Percentiles rank a stretch among this genome's conserved stretches.
Evolutionary conservation across 441 rosid species (phyloP).

Genomic region (Raphanus hybrid): DNA sequence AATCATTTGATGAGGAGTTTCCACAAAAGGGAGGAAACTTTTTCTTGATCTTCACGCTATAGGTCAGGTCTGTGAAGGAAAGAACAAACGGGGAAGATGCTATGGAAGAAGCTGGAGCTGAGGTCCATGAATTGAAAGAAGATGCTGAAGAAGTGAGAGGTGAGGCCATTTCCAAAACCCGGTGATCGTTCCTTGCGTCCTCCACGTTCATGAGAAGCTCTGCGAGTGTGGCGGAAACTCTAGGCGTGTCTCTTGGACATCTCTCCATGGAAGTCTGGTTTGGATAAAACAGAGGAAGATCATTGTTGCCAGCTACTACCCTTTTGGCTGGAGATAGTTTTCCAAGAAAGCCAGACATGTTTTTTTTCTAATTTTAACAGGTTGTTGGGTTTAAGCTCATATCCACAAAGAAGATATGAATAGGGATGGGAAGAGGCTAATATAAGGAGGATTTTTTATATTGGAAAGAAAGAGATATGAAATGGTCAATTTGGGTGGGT

Average conservation of each 20-base stretch:
- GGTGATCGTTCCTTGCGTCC: slow-evolving; percentile 49
- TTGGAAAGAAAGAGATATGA: slow-evolving; percentile 1
- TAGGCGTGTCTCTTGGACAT: slow-evolving; percentile 39
- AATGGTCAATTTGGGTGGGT: slow-evolving; percentile 54
- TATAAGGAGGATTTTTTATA: slow-evolving; percentile 41
- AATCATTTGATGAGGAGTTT: slow-evolving; percentile 34
- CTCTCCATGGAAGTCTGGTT: slow-evolving; percentile 45
- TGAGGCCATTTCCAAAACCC: slow-evolving; percentile 29
- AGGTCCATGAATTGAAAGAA: slow-evolving; percentile 50
- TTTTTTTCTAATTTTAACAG: not conserved
- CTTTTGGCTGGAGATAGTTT: slow-evolving; percentile 46
- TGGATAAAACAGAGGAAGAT: slow-evolving; percentile 44
- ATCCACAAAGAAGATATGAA: slow-evolving; percentile 37
- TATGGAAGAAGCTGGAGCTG: slow-evolving; percentile 41
- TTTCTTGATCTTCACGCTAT: slow-evolving; percentile 53
- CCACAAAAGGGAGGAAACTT: slow-evolving; percentile 42
- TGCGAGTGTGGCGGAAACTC: slow-evolving; percentile 57
- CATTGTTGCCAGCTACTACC: slow-evolving; percentile 21
- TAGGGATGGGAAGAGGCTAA: slow-evolving; percentile 36
- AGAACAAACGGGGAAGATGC: slow-evolving; percentile 62
- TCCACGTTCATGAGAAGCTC: slow-evolving; percentile 70
- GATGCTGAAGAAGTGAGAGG: slow-evolving; percentile 25
- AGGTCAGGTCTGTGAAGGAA: slow-evolving; percentile 58
- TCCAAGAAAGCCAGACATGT: slow-evolving; percentile 45
- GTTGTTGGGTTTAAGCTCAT: slow-evolving; percentile 33